These are phyloP conservation scores for Euphrasia confusa DNA, from an alignment of 257 asterid species.

Conservation along the genomic window DNA sequence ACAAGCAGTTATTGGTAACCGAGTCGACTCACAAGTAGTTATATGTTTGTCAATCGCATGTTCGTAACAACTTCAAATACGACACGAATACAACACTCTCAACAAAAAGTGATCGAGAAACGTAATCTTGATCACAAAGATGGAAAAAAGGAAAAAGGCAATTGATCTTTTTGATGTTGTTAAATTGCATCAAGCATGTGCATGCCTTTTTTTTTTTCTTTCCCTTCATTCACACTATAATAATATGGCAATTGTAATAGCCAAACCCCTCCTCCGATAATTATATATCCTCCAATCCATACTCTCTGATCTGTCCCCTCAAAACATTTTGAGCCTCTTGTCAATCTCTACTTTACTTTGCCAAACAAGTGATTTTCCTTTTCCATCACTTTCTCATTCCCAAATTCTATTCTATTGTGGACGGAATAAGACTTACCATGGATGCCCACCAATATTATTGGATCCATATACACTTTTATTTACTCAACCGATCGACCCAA, in stretches of 20 bases:
- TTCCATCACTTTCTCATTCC: conserved; percentile 12
- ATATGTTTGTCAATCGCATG: no score
- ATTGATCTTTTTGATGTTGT: neutral
- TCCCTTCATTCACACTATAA: conserved; percentile 28
- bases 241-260: conserved; percentile 18
- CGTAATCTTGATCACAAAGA: neutral
- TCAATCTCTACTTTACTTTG: conserved; percentile 31
- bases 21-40: no score
- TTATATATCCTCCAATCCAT: no score
- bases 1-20: no score
- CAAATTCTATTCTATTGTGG: neutral
- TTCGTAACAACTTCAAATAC: no score
- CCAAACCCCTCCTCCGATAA: neutral
- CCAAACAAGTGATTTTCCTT: conserved; percentile 28
- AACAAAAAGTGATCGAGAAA: no score
- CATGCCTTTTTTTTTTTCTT: conserved; percentile 4
- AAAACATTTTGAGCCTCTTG: conserved; percentile 22
- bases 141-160: no score
- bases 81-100: no score
- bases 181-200: conserved; percentile 40
- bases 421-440: neutral
- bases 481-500: no score
- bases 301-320: neutral
- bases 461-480: neutral
- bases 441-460: neutral